Evolutionary conservation across 2,329 filamentous ascomycete species (phyloP).

Genomic region (Fusarium aywerte): DNA sequence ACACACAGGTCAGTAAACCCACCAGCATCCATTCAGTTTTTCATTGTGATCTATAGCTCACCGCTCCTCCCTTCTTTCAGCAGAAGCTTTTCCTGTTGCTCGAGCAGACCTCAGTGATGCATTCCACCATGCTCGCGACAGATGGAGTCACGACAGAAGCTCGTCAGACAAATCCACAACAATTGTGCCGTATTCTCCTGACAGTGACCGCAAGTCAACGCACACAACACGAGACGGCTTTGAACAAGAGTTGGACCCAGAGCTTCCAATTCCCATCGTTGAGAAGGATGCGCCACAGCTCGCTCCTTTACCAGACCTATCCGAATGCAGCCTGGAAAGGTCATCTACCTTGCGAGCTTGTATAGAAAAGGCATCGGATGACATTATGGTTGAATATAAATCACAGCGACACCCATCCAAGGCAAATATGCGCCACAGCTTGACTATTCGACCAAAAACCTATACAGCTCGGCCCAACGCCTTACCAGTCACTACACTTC

Average conservation of each 20-base stretch:
- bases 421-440: not conserved
- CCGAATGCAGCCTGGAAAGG: conserved; percentile 37
- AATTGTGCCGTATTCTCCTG: not conserved
- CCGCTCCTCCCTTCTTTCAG: not conserved
- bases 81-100: conserved; percentile 14
- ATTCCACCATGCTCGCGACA: conserved; percentile 46
- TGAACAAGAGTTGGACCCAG: not conserved
- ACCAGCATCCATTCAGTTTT: not conserved
- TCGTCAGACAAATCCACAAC: not conserved
- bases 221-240: not conserved
- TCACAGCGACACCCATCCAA: conserved; percentile 2
- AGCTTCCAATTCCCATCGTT: not conserved
- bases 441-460: not conserved
- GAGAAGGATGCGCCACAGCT: conserved; percentile 44
- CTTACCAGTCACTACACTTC: conserved; percentile 11
- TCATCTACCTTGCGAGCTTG: conserved; percentile 47
- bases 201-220: not conserved
- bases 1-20: not conserved
- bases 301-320: conserved; percentile 45
- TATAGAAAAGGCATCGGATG: conserved; percentile 48
- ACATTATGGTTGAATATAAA: conserved; percentile 47
- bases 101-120: conserved; percentile 48
- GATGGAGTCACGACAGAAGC: conserved; percentile 42
- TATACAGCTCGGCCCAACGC: not conserved
- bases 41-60: not conserved